Evolutionary conservation across 345 rosid species (phyloP), one percentile per base, ranked within the genome.

Genomic region (Dipteronia dyeriana): DNA sequence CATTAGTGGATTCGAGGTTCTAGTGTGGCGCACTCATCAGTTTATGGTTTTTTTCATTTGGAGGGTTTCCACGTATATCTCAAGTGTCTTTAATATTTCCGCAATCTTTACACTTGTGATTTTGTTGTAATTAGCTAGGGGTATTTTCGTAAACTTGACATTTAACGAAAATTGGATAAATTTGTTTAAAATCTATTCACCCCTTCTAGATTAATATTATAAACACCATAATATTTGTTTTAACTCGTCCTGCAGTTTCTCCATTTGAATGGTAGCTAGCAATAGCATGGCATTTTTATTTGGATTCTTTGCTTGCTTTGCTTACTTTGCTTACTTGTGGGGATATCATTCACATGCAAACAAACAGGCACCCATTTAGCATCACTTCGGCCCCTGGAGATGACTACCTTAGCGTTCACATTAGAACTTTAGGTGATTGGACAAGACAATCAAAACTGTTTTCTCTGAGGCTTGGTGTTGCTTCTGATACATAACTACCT

Each of bases 381-480:
- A 93, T 91, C 25, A 91, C 97, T 11, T 90, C 97, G 14, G 91
- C 96, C 25, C 97, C 96, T 1, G 90, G 89, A 74, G 94, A 93
- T 73, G 90, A 93, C 71, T 79, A 89, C 85, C 76, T 93, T 4
- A 93, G 97, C 20, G 92, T 90, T 71, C 96, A 91, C 56, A 93
- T 93, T 7, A 88, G 94, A 84, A 86, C 88, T 39, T 84, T 87
- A 10, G 96, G 97, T 1, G 97, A 93, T 65, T 93, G 97, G 97
- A 93, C 97, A 22, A 41, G 84, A 11, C 91, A 88, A 49, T 93
- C 34, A 83, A 80, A 86, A 86, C 88, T 13, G 90, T 89, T 16
- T 93, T 91, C 83, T 83, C 93, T 5, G 84, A 89, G 94, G 97
- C n/a, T 88, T 14, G 70, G 79, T 59, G 17, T 41, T 41, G 8